A percentile compares a stretch with the other conserved stretches of the same genome.
Evolutionary conservation across 306 rosid species (phyloP).

Genomic region (Crataegus laevigata): DNA sequence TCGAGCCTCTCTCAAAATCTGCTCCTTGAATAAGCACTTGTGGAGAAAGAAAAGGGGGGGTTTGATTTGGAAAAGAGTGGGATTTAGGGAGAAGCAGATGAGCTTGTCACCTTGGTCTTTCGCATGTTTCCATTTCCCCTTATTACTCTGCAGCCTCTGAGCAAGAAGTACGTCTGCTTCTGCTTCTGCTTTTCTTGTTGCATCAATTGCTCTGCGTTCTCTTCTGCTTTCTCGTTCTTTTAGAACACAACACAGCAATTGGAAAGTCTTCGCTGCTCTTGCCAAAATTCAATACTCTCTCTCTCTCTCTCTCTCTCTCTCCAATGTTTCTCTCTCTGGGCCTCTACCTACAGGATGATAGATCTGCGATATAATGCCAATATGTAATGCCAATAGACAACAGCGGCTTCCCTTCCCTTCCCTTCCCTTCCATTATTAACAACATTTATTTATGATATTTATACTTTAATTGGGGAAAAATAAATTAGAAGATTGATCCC

Average conservation of each 20-base stretch:
- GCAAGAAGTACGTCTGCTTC: not conserved
- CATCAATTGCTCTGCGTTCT: not conserved
- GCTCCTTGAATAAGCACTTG: not conserved
- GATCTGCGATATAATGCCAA: not conserved
- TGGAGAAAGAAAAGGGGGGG: not conserved
- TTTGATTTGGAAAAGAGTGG: conserved; percentile 10
- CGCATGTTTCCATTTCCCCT: conserved; percentile 40
- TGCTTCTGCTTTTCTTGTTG: conserved; percentile 8
- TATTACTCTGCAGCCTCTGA: not conserved
- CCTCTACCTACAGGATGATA: not conserved
- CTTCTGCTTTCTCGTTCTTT: conserved; percentile 11
- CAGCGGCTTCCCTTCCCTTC: not conserved
- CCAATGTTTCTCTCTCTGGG: not conserved
- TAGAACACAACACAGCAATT: conserved; percentile 21
- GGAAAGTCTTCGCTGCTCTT: conserved; percentile 41
- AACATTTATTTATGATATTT: too few species aligned
- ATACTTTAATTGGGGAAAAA: not conserved
- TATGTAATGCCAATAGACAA: not conserved
- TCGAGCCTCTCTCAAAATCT: not conserved
- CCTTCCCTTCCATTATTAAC: not conserved
- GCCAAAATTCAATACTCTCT: conserved; percentile 29
- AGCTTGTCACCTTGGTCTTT: conserved; percentile 25
- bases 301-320: conserved; percentile 13
- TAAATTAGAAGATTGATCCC: not conserved
- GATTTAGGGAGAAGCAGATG: not conserved